Base-by-base conservation (phyloP, 2,329 filamentous ascomycete genomes). In the Penicillium sp. region DNA sequence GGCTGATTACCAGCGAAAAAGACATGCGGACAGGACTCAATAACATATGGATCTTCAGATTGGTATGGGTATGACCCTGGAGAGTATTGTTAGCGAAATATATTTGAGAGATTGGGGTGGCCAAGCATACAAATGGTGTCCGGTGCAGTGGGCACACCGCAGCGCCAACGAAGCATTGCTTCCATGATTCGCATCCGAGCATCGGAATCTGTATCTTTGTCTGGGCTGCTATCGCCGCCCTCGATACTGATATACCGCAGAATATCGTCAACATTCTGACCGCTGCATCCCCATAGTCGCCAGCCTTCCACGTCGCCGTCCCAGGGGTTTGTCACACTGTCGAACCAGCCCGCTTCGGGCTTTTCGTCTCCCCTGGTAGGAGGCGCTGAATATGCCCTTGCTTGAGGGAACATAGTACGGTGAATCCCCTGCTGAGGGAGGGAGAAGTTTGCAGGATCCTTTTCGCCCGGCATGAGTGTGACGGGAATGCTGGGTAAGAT, bases 41-140 rank as follows among this genome's bases (percentile, higher is more conserved):
- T 82, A 43, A 97, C 89, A 70, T 97, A 95, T 0, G 91, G 92
- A 70, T 99, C 95, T 50, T 91, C 85, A 19, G 94, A 90, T 75
- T 97, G 93, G 76, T 96, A 99, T 0, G 94, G 94, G 71, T 97
- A 99, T 70, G 90, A 93, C 90, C 91, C 91, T 93, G 59, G 17
- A 23, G 29, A 25, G 2, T 8, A 40, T 56, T 33, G 46, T 71
- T 56, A 67, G 59, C 48, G 54, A 45, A 13, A 15, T 8, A 6
- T 17, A 23, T 23, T 1, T 13, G 12, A 6, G 10, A 37, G 54
- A 27, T 7, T n/a, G 13, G 42, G 15, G 42, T 23, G 13, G n/a
- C 45, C 38, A 27, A 56, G 80, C 89, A 81, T 81, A 93, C 92
- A 96, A 43, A 99, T 73, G 0, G 95, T 99, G 75, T 99, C 95